Evolutionary conservation across 2,329 filamentous ascomycete species (phyloP).

Genomic region (Sporothrix curviconia): DNA sequence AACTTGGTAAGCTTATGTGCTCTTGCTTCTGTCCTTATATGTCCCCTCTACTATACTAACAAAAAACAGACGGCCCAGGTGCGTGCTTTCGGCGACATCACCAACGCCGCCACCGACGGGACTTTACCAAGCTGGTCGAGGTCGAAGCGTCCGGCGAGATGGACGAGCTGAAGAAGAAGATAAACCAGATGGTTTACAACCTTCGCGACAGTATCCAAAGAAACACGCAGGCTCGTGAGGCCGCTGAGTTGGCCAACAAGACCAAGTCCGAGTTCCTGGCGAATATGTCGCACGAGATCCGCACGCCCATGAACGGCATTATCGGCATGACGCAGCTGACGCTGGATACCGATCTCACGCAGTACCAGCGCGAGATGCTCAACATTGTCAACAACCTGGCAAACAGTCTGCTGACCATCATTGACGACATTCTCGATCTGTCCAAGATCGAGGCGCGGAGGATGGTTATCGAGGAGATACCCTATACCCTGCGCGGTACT

Average conservation of each 20-base stretch:
- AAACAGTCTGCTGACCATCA: conserved; percentile 92
- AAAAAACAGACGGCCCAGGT: conserved; percentile 89
- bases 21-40: too few species aligned
- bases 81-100: conserved; percentile 94
- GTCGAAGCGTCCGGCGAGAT: conserved; percentile 97
- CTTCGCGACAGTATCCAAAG: conserved; percentile 91
- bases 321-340: conserved; percentile 97
- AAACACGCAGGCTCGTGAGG: conserved; percentile 87
- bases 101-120: conserved; percentile 96
- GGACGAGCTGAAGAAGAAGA: conserved; percentile 98
- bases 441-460: conserved; percentile 88
- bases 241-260: conserved; percentile 92
- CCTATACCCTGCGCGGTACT: conserved; percentile 86
- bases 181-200: conserved; percentile 98
- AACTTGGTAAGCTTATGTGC: too few species aligned
- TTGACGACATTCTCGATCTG: conserved; percentile 73
- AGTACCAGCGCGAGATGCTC: conserved; percentile 95
- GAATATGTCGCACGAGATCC: conserved; percentile 98
- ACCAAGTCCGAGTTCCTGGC: conserved; percentile 98
- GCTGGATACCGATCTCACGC: conserved; percentile 86
- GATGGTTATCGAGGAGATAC: conserved; percentile 98
- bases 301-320: conserved; percentile 95
- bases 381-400: conserved; percentile 96
- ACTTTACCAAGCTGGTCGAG: conserved; percentile 94
- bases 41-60: too few species aligned